Conservation (phyloP, 1,139 yeast genomes). For the Suzukiozyma palmioleophila region DNA sequence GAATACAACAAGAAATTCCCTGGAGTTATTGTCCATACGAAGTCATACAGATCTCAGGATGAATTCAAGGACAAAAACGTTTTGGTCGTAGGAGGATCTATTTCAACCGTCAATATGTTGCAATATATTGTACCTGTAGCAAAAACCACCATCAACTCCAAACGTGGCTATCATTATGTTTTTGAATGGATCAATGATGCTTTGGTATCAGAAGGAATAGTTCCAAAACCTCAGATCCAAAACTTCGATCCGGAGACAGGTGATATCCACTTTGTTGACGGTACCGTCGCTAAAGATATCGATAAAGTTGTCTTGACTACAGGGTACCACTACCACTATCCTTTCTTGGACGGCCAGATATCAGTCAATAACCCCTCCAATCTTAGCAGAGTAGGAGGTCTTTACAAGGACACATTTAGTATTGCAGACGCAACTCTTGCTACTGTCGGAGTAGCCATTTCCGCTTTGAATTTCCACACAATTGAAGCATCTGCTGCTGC, state of each 20-base stretch:
- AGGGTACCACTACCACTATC: slow-evolving; percentile 35
- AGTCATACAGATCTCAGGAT: slow-evolving; percentile 50
- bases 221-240: slow-evolving; percentile 25
- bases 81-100: slow-evolving; percentile 47
- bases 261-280: slow-evolving; percentile 26
- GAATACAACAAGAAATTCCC: slow-evolving; percentile 46
- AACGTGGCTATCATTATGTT: slow-evolving; percentile 27
- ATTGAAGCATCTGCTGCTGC: slow-evolving; percentile 43
- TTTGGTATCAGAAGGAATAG: slow-evolving; percentile 31
- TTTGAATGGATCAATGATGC: slow-evolving; percentile 34
- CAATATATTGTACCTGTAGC: slow-evolving; percentile 46
- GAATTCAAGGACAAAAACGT: slow-evolving; percentile 40
- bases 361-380: slow-evolving; percentile 22
- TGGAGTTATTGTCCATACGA: slow-evolving; percentile 52
- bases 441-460: slow-evolving; percentile 34
- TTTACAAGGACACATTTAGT: slow-evolving; percentile 35
- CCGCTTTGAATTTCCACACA: slow-evolving; percentile 37
- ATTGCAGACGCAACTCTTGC: slow-evolving; percentile 41
- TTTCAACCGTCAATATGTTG: slow-evolving; percentile 48
- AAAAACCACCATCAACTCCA: slow-evolving; percentile 32
- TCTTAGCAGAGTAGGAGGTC: slow-evolving; percentile 28
- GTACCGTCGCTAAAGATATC: slow-evolving; percentile 17
- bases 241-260: slow-evolving; percentile 21
- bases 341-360: slow-evolving; percentile 21
- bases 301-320: slow-evolving; percentile 32